Percentiles rank a stretch among this genome's conserved stretches.
These are phyloP conservation scores for Tricholoma matsutake DNA, from an alignment of 768 basidiomycete species.

Conservation along the genomic window DNA sequence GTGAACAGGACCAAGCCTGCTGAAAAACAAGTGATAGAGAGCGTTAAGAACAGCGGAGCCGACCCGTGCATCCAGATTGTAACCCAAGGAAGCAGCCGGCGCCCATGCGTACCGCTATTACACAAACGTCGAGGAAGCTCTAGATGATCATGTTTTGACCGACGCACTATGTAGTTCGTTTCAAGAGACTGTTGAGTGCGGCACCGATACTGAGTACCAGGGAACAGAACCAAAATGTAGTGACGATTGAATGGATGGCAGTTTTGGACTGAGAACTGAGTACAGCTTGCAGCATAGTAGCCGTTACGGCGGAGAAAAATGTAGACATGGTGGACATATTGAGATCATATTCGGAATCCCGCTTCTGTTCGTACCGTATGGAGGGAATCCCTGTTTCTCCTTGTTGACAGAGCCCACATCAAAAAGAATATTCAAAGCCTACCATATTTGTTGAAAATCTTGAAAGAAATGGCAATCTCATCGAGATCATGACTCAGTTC, in stretches of 20 bases:
- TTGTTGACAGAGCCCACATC: not conserved
- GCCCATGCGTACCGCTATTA: slow-evolving; percentile 14
- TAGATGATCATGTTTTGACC: not conserved
- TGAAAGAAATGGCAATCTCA: slow-evolving; percentile 8
- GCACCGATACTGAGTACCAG: slow-evolving; percentile 24
- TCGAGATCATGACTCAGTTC: slow-evolving; percentile 12
- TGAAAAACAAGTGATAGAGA: slow-evolving; percentile 15
- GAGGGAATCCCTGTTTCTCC: slow-evolving; percentile 14
- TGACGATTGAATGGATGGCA: slow-evolving; percentile 11
- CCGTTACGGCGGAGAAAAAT: slow-evolving; percentile 30
- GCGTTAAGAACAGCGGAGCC: slow-evolving; percentile 13
- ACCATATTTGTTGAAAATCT: slow-evolving; percentile 18
- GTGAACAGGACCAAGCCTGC: slow-evolving; percentile 15
- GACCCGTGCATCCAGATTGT: slow-evolving; percentile 18
- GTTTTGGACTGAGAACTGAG: not conserved
- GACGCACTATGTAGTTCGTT: slow-evolving; percentile 22
- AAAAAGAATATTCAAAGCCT: not conserved
- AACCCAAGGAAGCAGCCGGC: slow-evolving; percentile 13
- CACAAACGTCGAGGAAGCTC: too few species aligned
- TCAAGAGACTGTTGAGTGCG: slow-evolving; percentile 25
- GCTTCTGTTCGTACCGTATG: slow-evolving; percentile 20
- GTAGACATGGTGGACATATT: slow-evolving; percentile 21
- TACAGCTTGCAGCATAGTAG: slow-evolving; percentile 19
- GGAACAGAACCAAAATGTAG: slow-evolving; percentile 23
- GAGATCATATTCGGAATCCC: slow-evolving; percentile 9